Percentiles rank a stretch among this genome's conserved stretches.
Evolutionary conservation across 805 yeast species (phyloP).

Genomic region (Barnettozyma sp.): DNA sequence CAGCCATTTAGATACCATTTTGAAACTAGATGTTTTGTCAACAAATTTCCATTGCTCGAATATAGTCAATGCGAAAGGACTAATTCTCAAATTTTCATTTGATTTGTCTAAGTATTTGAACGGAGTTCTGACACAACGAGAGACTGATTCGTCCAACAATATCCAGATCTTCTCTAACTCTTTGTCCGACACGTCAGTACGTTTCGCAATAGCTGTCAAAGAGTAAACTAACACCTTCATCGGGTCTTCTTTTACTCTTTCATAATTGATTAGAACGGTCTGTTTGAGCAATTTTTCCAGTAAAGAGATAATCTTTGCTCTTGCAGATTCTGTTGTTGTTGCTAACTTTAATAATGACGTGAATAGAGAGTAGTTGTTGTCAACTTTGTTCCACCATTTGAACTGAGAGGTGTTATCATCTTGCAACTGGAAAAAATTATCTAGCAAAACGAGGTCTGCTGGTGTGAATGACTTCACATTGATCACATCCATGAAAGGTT

Average conservation of each 20-base stretch:
- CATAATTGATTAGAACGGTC: constrained; percentile 48
- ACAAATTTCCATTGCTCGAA: constrained; percentile 67
- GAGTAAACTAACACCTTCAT: constrained; percentile 48
- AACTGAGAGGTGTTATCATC: constrained; percentile 44
- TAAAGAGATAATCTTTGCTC: constrained; percentile 42
- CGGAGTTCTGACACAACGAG: constrained; percentile 67
- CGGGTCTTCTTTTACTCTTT: constrained; percentile 43
- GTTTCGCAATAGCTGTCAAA: constrained; percentile 25
- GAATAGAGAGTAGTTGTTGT: constrained; percentile 51
- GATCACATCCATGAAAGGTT: constrained; percentile 32
- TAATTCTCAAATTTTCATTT: constrained; percentile 29
- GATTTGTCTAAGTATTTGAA: constrained; percentile 74
- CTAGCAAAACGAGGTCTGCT: constrained; percentile 51
- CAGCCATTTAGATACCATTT: constrained; percentile 41
- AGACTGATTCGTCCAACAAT: constrained; percentile 67
- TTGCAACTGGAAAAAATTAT: constrained; percentile 55
- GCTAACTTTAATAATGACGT: constrained; percentile 56
- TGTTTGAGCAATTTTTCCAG: constrained; percentile 42
- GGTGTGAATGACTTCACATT: constrained; percentile 34
- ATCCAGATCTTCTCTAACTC: constrained; percentile 42
- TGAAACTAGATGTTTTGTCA: constrained; percentile 25
- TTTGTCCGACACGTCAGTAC: constrained; percentile 5
- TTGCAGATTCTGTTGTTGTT: constrained; percentile 28
- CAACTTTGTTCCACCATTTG: constrained; percentile 73
- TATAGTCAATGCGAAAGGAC: constrained; percentile 52